phyloP scores from a whole-genome alignment of 331 rosid genomes.

The Malus hybrid region DNA sequence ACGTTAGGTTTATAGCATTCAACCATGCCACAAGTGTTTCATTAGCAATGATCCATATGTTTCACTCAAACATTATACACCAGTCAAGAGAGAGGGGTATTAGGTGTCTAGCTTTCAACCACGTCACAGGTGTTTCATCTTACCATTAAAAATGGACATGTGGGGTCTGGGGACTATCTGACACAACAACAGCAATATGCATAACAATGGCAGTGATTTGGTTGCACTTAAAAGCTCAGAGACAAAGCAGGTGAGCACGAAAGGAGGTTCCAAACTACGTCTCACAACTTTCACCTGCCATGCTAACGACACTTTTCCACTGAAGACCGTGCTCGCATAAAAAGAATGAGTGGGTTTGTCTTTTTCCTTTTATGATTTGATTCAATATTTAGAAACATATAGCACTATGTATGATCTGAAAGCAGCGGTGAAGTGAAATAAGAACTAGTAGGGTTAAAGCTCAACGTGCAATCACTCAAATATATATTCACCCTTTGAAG shows the following conservation, averaged over 20 bases:
- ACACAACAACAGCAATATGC: not conserved
- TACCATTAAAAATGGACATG: not conserved
- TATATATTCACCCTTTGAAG: not conserved
- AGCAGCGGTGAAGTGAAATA: not conserved
- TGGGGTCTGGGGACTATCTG: not conserved
- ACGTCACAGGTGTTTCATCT: not conserved
- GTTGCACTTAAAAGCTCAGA: not conserved
- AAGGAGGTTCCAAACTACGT: not conserved
- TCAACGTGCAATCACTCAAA: not conserved
- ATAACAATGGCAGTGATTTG: not conserved
- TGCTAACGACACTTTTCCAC: not conserved
- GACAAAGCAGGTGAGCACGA: not conserved
- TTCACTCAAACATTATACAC: not conserved
- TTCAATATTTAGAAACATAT: not conserved
- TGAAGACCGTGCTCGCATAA: not conserved
- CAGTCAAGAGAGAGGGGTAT: not conserved
- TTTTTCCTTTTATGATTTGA: not conserved
- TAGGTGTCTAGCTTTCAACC: not conserved
- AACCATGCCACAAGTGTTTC: not conserved
- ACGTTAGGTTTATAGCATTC: not conserved
- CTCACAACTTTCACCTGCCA: not conserved
- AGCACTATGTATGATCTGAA: not conserved
- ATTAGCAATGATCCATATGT: not conserved
- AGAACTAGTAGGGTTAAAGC: not conserved
- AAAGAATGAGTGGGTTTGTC: not conserved